Evolutionary conservation across 2,329 filamentous ascomycete species (phyloP), one percentile per base, ranked within the genome.

Genomic region (Nannizziopsis arthrosporioides): DNA sequence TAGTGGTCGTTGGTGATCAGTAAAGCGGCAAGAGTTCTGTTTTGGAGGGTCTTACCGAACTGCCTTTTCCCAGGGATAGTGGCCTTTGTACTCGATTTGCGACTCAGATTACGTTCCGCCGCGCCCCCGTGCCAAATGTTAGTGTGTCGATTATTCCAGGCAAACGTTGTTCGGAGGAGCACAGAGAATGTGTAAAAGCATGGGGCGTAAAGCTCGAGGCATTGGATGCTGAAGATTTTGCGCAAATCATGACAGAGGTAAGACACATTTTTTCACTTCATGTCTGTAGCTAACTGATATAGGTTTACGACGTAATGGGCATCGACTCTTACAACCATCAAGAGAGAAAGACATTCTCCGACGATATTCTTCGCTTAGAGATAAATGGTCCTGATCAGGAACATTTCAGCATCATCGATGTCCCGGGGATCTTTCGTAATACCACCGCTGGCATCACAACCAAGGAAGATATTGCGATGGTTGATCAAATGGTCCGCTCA

Each of bases 51-150:
- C 22, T 56, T 1, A 39, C 54, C n/a, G 44, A 31, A 19, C 22
- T 55, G 1, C 39, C 44, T 2, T 54, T 54, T 40, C 54, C 51
- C 5, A 35, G 32, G 14, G 38, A 56, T 6, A 48, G 51, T 32
- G 63, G 62, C 0, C 54, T 70, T 2, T 72, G 69, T 41, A 73
- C 69, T 1, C 55, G 67, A 2, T 72, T 69, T 54, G 68, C 70
- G 0, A 73, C 70, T 0, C 65, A 73, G 49, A 73, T 75, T 39
- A 68, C 63, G 10, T 64, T 71, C 19, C 67, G 67, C 0, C 61
- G 67, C 2, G 17, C 35, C 1, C 37, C 39, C 5, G 49, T 1
- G 19, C 3, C 22, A 31, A 45, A 31, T 11, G 6, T 67, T 30
- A 57, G 53, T 0, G 62, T 64, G 2, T 64, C 58, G 0, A 68